Evolutionary conservation across 305 asterid species (phyloP).

Genomic region (Fraxinus albicans): DNA sequence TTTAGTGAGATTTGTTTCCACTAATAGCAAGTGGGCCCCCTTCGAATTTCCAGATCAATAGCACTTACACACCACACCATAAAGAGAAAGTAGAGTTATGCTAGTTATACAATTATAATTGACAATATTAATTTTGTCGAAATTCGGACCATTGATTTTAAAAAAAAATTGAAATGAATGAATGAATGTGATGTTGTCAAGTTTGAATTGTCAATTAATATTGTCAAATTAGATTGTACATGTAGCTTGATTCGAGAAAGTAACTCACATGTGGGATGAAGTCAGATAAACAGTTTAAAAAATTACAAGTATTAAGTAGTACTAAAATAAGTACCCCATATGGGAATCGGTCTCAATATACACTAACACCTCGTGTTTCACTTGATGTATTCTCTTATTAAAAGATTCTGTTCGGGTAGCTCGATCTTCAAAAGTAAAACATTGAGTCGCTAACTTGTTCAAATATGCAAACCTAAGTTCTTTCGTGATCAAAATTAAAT

Average conservation of each 20-base stretch:
- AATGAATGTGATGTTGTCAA: too few relatives aligned
- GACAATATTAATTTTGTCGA: too few relatives aligned
- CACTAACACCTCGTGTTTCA: neutral
- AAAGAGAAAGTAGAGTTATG: constrained; percentile 13
- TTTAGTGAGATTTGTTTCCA: constrained; percentile 39
- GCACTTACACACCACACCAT: constrained; percentile 21
- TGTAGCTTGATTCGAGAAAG: neutral
- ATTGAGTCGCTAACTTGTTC: neutral
- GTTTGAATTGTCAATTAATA: too few relatives aligned
- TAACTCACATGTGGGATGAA: neutral
- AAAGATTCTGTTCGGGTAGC: neutral
- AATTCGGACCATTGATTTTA: too few relatives aligned
- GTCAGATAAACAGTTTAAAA: neutral
- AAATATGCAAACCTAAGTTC: neutral
- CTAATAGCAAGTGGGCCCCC: constrained; percentile 27
- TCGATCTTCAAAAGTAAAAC: too few relatives aligned
- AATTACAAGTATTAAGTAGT: neutral
- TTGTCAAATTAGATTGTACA: too few relatives aligned
- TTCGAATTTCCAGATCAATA: constrained; percentile 34
- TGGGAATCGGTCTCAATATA: neutral
- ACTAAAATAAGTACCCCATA: neutral
- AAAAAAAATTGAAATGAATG: too few relatives aligned
- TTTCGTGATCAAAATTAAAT: neutral
- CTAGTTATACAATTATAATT: too few relatives aligned
- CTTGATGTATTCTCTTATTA: neutral